These are phyloP conservation scores for Didymella sp. DNA, from an alignment of 2,329 filamentous ascomycete genomes.

Conservation along the genomic window DNA sequence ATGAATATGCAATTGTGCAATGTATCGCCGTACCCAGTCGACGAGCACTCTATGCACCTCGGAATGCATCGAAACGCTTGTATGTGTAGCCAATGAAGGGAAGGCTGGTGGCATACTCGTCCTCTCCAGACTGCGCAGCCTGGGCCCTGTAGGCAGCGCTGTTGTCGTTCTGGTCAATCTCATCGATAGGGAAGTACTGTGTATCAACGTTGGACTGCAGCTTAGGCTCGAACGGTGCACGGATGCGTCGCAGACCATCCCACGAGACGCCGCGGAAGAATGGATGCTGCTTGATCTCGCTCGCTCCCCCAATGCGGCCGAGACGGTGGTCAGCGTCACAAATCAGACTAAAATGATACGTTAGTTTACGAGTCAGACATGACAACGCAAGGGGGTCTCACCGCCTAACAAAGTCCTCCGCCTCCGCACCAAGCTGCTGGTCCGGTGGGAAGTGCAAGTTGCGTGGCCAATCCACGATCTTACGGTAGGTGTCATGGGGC, in stretches of 20 bases:
- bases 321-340: constrained; percentile 93
- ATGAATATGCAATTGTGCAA: constrained; percentile 17
- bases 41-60: constrained; percentile 44
- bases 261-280: constrained; percentile 99
- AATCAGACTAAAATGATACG: constrained; percentile 70
- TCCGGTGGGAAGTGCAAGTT: constrained; percentile 97
- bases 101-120: constrained; percentile 90
- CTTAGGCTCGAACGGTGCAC: constrained; percentile 94
- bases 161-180: constrained; percentile 96
- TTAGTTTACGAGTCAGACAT: constrained; percentile 30
- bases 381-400: constrained; percentile 54
- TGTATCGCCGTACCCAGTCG: constrained; percentile 16
- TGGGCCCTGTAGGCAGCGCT: constrained; percentile 85
- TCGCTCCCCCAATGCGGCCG: constrained; percentile 79
- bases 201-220: constrained; percentile 93
- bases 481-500: constrained; percentile 95
- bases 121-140: constrained; percentile 71
- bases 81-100: constrained; percentile 98
- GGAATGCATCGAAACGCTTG: constrained; percentile 86
- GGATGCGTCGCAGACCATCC: constrained; percentile 88
- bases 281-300: constrained; percentile 89
- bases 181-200: constrained; percentile 97
- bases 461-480: constrained; percentile 98
- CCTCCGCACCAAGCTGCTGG: constrained; percentile 84
- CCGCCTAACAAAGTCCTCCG: constrained; percentile 91